Conservation (phyloP, 2,329 filamentous ascomycete species). For the Coniella vitis region DNA sequence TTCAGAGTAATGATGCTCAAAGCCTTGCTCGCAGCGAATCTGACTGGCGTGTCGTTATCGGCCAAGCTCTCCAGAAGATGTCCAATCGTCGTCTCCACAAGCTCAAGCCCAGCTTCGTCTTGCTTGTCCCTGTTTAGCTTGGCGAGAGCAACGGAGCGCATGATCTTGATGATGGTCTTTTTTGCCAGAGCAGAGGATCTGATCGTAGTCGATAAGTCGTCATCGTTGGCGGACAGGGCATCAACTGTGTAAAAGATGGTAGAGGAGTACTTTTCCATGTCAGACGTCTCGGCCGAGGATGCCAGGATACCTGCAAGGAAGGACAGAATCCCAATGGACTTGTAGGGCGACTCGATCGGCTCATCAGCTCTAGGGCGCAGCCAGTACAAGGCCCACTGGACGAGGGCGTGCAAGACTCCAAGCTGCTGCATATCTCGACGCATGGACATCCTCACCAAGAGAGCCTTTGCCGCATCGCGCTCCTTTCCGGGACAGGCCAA, state of each 20-base stretch:
- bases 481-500: slow-evolving; percentile 77
- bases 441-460: slow-evolving; percentile 76
- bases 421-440: slow-evolving; percentile 81
- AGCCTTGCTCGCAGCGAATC: slow-evolving; percentile 86
- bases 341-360: slow-evolving; percentile 53
- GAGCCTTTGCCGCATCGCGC: slow-evolving; percentile 74
- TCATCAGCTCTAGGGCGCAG: slow-evolving; percentile 40
- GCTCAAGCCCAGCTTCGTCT: slow-evolving; percentile 38
- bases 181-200: slow-evolving; percentile 70
- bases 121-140: slow-evolving; percentile 47
- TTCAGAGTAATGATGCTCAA: slow-evolving; percentile 81
- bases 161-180: slow-evolving; percentile 79
- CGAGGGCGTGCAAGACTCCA: slow-evolving; percentile 60
- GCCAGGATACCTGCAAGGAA: slow-evolving; percentile 70
- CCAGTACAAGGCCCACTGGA: slow-evolving; percentile 62
- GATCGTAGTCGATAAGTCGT: slow-evolving; percentile 44
- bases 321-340: slow-evolving; percentile 70
- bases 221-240: slow-evolving; percentile 34
- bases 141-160: slow-evolving; percentile 66
- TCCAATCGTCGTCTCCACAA: slow-evolving; percentile 76
- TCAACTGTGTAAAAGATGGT: slow-evolving; percentile 61
- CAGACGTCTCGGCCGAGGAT: slow-evolving; percentile 63
- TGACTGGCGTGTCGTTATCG: slow-evolving; percentile 86
- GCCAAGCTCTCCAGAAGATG: slow-evolving; percentile 70
- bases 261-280: slow-evolving; percentile 61